These are phyloP conservation scores for Cenchrus americanus DNA, from an alignment of 176 grass and related monocot species.

Conservation along the genomic window DNA sequence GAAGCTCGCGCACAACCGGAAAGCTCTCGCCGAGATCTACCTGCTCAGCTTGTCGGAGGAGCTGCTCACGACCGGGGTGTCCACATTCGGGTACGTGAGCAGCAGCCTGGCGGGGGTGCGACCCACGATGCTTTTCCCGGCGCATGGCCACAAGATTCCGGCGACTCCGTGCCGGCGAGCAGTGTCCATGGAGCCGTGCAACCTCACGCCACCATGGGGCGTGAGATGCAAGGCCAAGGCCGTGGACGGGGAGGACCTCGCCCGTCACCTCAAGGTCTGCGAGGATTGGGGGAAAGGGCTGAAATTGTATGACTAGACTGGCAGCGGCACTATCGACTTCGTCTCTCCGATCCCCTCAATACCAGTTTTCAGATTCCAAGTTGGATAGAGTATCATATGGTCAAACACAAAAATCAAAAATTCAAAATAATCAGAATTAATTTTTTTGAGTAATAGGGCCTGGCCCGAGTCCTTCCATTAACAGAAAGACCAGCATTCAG, in stretches of 20 bases:
- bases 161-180: constrained; percentile 24
- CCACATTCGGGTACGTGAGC: constrained; percentile 67
- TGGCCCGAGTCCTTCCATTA: too few relatives aligned
- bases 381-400: too few relatives aligned
- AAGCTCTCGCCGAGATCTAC: constrained; percentile 67
- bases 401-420: too few relatives aligned
- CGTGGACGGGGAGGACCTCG: not conserved
- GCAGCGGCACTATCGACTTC: too few relatives aligned
- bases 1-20: constrained; percentile 53
- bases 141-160: not conserved
- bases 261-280: constrained; percentile 41
- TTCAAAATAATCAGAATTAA: too few relatives aligned
- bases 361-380: too few relatives aligned
- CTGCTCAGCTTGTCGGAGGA: constrained; percentile 60
- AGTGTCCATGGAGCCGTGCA: constrained; percentile 47
- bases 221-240: not conserved
- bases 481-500: too few relatives aligned
- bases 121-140: constrained; percentile 25
- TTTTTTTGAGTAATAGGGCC: too few relatives aligned
- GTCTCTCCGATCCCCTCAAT: too few relatives aligned
- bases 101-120: constrained; percentile 47
- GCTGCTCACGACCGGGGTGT: constrained; percentile 44
- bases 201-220: constrained; percentile 24
- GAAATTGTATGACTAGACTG: constrained; percentile 14
- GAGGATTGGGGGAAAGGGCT: constrained; percentile 27